Conservation (phyloP, 805 yeast genomes). For the Saccharomyces eubayanus region DNA sequence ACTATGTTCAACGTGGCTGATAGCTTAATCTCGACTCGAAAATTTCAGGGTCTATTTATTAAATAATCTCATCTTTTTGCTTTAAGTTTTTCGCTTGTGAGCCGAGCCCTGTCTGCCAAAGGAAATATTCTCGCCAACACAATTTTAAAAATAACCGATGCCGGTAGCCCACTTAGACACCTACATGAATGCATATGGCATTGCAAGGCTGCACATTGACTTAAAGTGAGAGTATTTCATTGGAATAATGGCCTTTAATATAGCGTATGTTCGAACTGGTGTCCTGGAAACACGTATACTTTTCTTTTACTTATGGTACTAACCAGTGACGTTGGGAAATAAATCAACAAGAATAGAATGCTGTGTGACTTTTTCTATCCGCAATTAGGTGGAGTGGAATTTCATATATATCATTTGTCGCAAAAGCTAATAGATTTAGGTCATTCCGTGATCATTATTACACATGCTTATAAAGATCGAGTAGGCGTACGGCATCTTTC, state of each 20-base stretch:
- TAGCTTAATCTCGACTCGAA: background rate
- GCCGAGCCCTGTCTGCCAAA: background rate
- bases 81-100: background rate
- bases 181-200: background rate
- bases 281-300: background rate
- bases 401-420: constrained; percentile 86
- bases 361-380: constrained; percentile 96
- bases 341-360: constrained; percentile 43
- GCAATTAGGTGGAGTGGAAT: constrained; percentile 96
- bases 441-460: constrained; percentile 76
- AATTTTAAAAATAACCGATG: background rate
- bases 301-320: background rate
- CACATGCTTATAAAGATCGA: constrained; percentile 82
- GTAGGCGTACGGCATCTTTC: constrained; percentile 76
- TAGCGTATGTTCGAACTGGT: constrained; percentile 3
- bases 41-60: background rate
- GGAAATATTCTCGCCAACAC: background rate
- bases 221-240: background rate
- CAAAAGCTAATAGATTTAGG: constrained; percentile 73
- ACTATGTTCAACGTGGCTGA: background rate
- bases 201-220: background rate
- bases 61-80: background rate
- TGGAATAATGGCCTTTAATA: background rate
- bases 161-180: background rate
- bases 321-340: background rate